A percentile compares a stretch with the other conserved stretches of the same genome.
Conservation (phyloP, 805 yeast species). For the Cyberlindnera mrakii region DNA sequence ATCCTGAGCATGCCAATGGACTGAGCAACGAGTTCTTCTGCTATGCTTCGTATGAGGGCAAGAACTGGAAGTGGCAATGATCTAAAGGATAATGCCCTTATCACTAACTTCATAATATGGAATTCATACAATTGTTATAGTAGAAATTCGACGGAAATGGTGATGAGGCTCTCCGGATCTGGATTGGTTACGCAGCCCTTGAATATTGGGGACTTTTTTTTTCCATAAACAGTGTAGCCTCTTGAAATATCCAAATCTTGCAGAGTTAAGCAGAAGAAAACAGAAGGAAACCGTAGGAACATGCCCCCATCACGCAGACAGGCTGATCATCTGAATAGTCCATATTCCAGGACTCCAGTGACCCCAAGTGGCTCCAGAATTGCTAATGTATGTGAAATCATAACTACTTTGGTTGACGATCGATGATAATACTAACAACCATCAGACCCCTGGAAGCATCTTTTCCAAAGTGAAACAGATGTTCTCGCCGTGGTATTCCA, state of each 20-base stretch:
- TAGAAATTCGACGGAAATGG: neutral
- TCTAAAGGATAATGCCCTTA: neutral
- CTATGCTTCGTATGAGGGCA: slow-evolving; percentile 71
- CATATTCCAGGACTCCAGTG: slow-evolving; percentile 14
- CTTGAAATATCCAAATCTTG: no score
- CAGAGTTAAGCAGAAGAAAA: no score
- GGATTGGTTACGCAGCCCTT: no score
- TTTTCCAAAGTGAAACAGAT: slow-evolving; percentile 21
- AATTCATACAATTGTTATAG: neutral
- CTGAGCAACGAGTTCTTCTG: slow-evolving; percentile 84
- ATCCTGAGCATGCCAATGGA: slow-evolving; percentile 80
- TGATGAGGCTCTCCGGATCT: no score
- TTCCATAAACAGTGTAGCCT: no score
- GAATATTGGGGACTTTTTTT: no score
- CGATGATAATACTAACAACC: slow-evolving; percentile 35
- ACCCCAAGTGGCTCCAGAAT: neutral
- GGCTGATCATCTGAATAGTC: slow-evolving; percentile 12
- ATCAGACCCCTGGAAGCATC: slow-evolving; percentile 22
- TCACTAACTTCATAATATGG: neutral
- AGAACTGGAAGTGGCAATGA: slow-evolving; percentile 47
- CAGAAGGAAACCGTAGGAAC: no score
- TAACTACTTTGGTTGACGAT: no score
- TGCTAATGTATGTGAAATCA: no score
- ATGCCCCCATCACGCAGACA: slow-evolving; percentile 11
- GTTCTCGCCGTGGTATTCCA: slow-evolving; percentile 16